phyloP scores from a whole-genome alignment of 192 early-diverging fungal genomes.

The Haplosporangium gracile region DNA sequence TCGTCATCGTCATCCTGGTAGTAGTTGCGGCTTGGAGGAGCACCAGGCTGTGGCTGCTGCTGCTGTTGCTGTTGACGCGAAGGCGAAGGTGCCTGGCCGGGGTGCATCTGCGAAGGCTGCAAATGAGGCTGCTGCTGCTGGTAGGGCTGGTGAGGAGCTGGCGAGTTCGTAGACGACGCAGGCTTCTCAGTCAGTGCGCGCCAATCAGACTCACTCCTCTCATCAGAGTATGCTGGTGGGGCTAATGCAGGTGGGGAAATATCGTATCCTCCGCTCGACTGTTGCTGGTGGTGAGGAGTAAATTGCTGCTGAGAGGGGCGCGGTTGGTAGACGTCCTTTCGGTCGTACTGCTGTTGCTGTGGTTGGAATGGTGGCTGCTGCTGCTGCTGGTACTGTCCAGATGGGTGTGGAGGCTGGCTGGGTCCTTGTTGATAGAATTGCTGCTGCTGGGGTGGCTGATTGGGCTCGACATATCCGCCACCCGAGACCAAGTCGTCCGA shows the following conservation, averaged over 20 bases:
- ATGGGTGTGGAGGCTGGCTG: slow-evolving; percentile 13
- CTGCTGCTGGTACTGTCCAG: slow-evolving; percentile 25
- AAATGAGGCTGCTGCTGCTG: slow-evolving; percentile 22
- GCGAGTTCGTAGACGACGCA: slow-evolving; percentile 2
- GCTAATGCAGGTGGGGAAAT: slow-evolving; percentile 20
- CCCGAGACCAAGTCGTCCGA: slow-evolving; percentile 40
- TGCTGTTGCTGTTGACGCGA: slow-evolving; percentile 13
- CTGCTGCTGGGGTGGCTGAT: slow-evolving; percentile 21
- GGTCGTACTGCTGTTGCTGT: slow-evolving; percentile 5
- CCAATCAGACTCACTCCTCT: slow-evolving; percentile 47
- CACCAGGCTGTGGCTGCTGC: slow-evolving; percentile 13
- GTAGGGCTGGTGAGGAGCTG: slow-evolving; percentile 10
- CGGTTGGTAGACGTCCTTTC: not conserved
- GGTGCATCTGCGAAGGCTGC: slow-evolving; percentile 1
- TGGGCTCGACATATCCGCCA: slow-evolving; percentile 36
- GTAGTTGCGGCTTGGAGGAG: slow-evolving; percentile 42
- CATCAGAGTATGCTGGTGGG: slow-evolving; percentile 18
- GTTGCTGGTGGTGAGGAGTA: not conserved
- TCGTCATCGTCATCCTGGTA: slow-evolving; percentile 40
- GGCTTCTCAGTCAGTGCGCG: slow-evolving; percentile 39
- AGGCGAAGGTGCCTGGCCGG: not conserved
- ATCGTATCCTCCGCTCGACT: slow-evolving; percentile 31
- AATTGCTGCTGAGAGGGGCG: not conserved
- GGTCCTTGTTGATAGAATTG: slow-evolving; percentile 15
- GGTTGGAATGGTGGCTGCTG: slow-evolving; percentile 6